A percentile compares a stretch with the other conserved stretches of the same genome.
These are phyloP conservation scores for Adansonia rubrostipa DNA, from an alignment of 441 rosid genomes.

Conservation along the genomic window DNA sequence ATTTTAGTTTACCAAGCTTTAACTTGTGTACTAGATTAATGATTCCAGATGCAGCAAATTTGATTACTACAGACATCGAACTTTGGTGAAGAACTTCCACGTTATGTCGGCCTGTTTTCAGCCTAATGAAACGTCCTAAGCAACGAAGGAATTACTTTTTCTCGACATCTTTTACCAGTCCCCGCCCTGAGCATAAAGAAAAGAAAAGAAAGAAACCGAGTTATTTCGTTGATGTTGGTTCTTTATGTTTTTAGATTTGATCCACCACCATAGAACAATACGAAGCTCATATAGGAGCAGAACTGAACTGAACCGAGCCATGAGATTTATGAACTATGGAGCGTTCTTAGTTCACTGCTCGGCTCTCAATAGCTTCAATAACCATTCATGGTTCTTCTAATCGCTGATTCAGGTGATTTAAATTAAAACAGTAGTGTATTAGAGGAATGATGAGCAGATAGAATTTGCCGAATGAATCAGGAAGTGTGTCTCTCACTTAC, in stretches of 20 bases:
- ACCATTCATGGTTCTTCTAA: not conserved
- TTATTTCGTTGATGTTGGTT: not conserved
- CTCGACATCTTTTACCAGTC: not conserved
- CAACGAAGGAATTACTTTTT: not conserved
- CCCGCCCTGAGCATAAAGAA: not conserved
- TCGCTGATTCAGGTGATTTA: not conserved
- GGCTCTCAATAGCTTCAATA: not conserved
- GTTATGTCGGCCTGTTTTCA: not conserved
- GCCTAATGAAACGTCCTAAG: slow-evolving; percentile 14
- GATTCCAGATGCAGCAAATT: not conserved
- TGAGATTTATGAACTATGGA: not conserved
- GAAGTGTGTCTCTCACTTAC: not conserved
- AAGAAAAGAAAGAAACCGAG: not conserved
- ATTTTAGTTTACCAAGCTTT: not conserved
- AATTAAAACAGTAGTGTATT: too few relatives aligned
- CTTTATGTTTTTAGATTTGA: not conserved
- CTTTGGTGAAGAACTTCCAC: not conserved
- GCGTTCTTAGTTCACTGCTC: not conserved
- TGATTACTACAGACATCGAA: not conserved
- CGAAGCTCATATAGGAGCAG: not conserved
- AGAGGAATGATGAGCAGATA: not conserved
- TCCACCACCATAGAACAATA: not conserved
- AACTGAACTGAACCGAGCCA: not conserved
- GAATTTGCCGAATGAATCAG: not conserved
- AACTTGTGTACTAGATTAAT: not conserved